These are phyloP conservation scores for Cladophialophora exuberans DNA, from an alignment of 2,329 filamentous ascomycete genomes.

Conservation along the genomic window DNA sequence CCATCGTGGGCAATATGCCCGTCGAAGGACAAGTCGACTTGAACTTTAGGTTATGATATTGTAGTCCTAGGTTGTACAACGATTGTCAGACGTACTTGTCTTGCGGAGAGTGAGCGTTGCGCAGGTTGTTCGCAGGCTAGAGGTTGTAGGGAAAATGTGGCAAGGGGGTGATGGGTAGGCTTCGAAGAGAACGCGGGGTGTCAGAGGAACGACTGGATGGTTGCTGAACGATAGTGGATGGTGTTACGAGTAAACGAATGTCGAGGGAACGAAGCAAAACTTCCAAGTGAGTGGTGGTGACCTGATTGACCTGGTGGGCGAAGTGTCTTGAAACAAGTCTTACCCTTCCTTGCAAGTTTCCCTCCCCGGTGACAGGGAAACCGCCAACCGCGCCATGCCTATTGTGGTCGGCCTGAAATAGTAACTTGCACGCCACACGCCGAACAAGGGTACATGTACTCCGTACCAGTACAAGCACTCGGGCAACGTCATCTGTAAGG, in stretches of 20 bases:
- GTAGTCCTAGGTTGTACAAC: neutral
- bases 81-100: neutral
- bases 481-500: neutral
- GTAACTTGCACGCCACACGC: too few relatives aligned
- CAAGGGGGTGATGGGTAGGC: neutral
- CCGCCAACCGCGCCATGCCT: neutral
- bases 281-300: conserved; percentile 1
- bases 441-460: too few relatives aligned
- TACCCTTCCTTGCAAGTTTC: neutral
- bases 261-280: neutral
- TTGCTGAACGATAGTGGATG: conserved; percentile 11
- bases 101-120: neutral
- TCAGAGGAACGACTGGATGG: conserved; percentile 1
- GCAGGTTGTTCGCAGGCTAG: neutral
- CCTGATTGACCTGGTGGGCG: neutral
- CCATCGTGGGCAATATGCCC: conserved; percentile 60
- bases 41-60: neutral
- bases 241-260: conserved; percentile 2
- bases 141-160: neutral
- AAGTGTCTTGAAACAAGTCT: conserved; percentile 4
- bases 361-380: neutral
- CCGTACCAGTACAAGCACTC: too few relatives aligned
- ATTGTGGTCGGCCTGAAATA: conserved; percentile 1
- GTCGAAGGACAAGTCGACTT: neutral
- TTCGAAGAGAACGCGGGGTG: neutral